Evolutionary conservation across 2,329 filamentous ascomycete genomes (phyloP).

Genomic region (Pleomassaria siparia): DNA sequence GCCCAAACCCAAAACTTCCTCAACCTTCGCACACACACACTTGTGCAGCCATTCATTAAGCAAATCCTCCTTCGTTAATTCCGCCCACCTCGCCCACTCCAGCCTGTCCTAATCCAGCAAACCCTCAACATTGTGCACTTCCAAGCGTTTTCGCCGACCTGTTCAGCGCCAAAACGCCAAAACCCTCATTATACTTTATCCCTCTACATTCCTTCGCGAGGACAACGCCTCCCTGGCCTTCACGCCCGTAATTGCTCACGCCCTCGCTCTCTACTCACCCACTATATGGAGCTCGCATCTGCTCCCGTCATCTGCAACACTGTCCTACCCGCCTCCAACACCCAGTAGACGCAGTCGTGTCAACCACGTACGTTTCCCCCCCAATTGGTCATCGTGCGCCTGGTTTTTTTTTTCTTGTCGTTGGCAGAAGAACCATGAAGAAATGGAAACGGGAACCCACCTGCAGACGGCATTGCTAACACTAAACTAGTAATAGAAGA

Average conservation of each 20-base stretch:
- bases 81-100: too few species aligned
- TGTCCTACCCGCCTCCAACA: slow-evolving; percentile 8
- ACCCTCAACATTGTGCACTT: too few species aligned
- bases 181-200: slow-evolving; percentile 1
- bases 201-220: slow-evolving; percentile 7
- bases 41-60: too few species aligned
- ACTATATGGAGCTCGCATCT: slow-evolving; percentile 32
- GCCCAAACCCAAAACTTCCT: too few species aligned
- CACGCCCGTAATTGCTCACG: slow-evolving; percentile 1
- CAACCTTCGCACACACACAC: too few species aligned
- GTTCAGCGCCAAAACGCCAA: slow-evolving; percentile 3
- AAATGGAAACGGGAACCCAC: slow-evolving; percentile 13
- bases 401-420: too few species aligned
- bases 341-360: slow-evolving; percentile 6
- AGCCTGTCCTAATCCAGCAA: too few species aligned
- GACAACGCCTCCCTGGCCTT: slow-evolving; percentile 1
- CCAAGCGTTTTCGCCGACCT: too few species aligned
- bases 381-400: not conserved
- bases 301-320: slow-evolving; percentile 16
- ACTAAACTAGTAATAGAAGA: slow-evolving; percentile 15
- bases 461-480: slow-evolving; percentile 19
- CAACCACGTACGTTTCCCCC: slow-evolving; percentile 15
- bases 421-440: not conserved
- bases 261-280: slow-evolving; percentile 5
- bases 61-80: too few species aligned